Evolutionary conservation across 2,329 filamentous ascomycete genomes (phyloP).

Genomic region (Epichloe elymi): DNA sequence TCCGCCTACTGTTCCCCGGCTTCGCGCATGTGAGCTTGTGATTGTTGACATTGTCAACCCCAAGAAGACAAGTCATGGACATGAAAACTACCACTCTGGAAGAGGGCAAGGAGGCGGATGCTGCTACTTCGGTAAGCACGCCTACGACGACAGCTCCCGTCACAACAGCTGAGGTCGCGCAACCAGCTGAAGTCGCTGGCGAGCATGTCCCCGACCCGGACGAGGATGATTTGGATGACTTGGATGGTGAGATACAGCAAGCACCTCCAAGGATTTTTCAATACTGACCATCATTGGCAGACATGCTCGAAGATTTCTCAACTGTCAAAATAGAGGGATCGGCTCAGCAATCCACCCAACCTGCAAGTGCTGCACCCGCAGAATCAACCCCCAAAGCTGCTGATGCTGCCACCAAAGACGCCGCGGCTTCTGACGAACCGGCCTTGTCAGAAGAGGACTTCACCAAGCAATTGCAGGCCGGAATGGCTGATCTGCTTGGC

Average conservation of each 20-base stretch:
- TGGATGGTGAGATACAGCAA: conserved; percentile 53
- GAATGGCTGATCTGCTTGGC: conserved; percentile 74
- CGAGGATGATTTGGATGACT: conserved; percentile 80
- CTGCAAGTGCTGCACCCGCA: conserved; percentile 14
- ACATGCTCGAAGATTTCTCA: conserved; percentile 87
- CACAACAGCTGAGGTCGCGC: background rate
- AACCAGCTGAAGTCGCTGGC: conserved; percentile 4
- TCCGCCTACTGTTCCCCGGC: background rate
- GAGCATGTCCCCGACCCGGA: conserved; percentile 74
- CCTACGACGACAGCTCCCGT: conserved; percentile 5
- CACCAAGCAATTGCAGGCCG: conserved; percentile 71
- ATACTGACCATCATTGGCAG: conserved; percentile 29
- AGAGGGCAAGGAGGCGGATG: conserved; percentile 11
- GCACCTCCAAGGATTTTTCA: background rate
- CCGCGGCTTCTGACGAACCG: conserved; percentile 19
- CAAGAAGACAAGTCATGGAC: conserved; percentile 8
- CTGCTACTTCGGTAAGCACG: conserved; percentile 10
- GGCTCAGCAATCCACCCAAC: conserved; percentile 12
- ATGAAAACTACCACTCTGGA: conserved; percentile 9
- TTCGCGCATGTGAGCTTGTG: conserved; percentile 10
- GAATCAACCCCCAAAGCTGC: conserved; percentile 22
- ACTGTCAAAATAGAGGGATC: conserved; percentile 36
- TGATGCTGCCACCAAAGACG: conserved; percentile 12
- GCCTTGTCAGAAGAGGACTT: conserved; percentile 61
- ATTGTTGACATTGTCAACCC: background rate